phyloP scores from a whole-genome alignment of 139 green algal species.

The Coelastrella sp. region DNA sequence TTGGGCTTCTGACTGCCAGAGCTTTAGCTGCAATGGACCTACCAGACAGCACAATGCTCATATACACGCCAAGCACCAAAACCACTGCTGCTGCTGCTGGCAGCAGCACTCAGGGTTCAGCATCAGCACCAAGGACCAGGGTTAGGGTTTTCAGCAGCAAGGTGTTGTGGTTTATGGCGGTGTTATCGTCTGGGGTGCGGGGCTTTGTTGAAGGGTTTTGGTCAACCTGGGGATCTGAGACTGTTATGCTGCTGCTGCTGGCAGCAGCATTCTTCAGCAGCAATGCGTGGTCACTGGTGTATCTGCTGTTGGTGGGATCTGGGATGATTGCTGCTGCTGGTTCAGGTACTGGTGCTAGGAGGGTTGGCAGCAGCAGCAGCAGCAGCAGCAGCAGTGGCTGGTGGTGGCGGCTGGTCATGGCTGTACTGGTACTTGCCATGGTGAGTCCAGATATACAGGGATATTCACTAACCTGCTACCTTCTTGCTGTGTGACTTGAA shows the following conservation, averaged over 20 bases:
- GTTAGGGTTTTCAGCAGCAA: not conserved
- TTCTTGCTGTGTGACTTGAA: not conserved
- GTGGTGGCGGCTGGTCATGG: conserved; percentile 12
- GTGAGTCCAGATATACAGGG: too few species aligned
- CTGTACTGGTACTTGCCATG: not conserved
- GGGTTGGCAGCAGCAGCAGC: not conserved
- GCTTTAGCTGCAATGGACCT: conserved; percentile 33
- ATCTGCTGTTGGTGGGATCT: conserved; percentile 53
- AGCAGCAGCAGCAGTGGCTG: not conserved
- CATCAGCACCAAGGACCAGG: not conserved
- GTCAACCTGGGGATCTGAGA: conserved; percentile 65
- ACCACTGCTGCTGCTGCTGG: not conserved
- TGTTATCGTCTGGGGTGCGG: not conserved
- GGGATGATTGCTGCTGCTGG: conserved; percentile 57
- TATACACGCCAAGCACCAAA: not conserved
- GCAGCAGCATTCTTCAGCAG: conserved; percentile 62
- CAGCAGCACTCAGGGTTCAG: not conserved
- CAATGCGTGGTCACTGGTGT: conserved; percentile 64
- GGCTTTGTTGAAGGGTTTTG: conserved; percentile 36
- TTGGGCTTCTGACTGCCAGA: not conserved
- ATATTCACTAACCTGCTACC: not conserved
- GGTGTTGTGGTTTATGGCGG: not conserved
- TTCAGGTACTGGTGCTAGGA: not conserved
- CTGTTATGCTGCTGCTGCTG: conserved; percentile 65
- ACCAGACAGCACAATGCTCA: conserved; percentile 4